Evolutionary conservation across 2,329 filamentous ascomycete genomes (phyloP).

Genomic region (Ascochyta viciae-villosae): DNA sequence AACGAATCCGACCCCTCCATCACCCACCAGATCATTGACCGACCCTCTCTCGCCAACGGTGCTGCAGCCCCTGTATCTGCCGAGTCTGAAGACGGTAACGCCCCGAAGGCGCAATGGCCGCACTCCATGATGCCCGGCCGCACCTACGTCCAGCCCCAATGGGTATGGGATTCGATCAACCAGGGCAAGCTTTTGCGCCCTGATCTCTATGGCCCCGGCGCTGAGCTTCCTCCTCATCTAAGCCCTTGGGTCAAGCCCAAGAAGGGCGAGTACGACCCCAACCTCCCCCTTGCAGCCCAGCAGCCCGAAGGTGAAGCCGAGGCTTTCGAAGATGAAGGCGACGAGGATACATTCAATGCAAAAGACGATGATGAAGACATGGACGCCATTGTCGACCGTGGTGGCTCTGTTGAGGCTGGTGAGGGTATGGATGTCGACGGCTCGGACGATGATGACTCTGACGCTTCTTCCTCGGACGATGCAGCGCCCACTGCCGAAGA

Average conservation of each 20-base stretch:
- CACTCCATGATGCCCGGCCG: constrained; percentile 87
- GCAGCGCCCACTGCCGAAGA: constrained; percentile 47
- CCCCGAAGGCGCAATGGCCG: constrained; percentile 54
- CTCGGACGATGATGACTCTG: constrained; percentile 53
- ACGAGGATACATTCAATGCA: constrained; percentile 49
- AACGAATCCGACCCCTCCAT: constrained; percentile 87
- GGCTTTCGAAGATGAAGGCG: constrained; percentile 65
- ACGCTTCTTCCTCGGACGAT: constrained; percentile 52
- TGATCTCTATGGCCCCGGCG: constrained; percentile 88
- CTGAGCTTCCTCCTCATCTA: constrained; percentile 88
- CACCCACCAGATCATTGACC: constrained; percentile 95
- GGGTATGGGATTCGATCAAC: constrained; percentile 98
- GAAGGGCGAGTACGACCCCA: constrained; percentile 91
- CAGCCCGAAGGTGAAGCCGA: constrained; percentile 86
- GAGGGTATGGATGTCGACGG: constrained; percentile 58
- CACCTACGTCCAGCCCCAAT: constrained; percentile 94
- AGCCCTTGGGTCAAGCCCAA: constrained; percentile 93
- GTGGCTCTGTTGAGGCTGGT: constrained; percentile 55
- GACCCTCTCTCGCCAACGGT: constrained; percentile 69
- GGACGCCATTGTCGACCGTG: constrained; percentile 45
- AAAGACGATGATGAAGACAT: constrained; percentile 49
- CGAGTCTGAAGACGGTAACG: constrained; percentile 64
- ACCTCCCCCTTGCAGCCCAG: constrained; percentile 82
- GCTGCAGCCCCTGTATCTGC: constrained; percentile 49
- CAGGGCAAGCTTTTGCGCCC: constrained; percentile 86